Evolutionary conservation across 495 filamentous ascomycete species (phyloP), one percentile per base, ranked within the genome.

Genomic region (Hypoxylon intermedium): DNA sequence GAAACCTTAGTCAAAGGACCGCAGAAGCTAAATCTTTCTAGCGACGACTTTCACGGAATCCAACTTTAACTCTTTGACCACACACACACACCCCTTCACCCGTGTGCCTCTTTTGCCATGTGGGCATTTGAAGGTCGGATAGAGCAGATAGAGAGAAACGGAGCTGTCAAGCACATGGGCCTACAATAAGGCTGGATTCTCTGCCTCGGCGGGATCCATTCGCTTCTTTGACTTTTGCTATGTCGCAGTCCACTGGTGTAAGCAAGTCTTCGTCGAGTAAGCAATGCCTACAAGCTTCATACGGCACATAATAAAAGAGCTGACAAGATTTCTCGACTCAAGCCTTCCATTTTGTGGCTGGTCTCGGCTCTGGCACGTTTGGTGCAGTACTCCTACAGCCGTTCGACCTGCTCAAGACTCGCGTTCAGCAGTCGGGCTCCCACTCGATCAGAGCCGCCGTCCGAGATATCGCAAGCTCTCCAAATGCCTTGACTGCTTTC

Each of bases 331-430:
- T 26, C 20, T 20, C 45, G 36, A 26, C 24, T 15, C 42, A 3
- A 80, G 79, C 74, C 62, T 93, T 92, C 74, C 93, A 97, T 79
- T 95, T 98, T 77, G 75, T 85, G 55, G 94, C 92, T 51, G 95
- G 94, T 56, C 88, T 96, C 31, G 83, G 82, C 67, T 96, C 93
- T 0, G 94, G 94, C 68, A 82, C 95, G 45, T 82, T 89, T 58
- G 91, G 92, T 36, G 91, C 94, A 54, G 85, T 92, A 54, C 86
- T 97, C 63, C 87, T 98, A 46, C 94, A 98, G 76, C 94, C 94
- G 21, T 91, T 93, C 70, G 94, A 98, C 74, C 89, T 98, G 16
- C 87, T 98, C 74, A 98, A 98, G 78, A 98, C 89, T 31, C 91
- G 95, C 40, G 85, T 98, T 52, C 94, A 99, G 68, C 91, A 94